Percentiles rank a stretch among this genome's conserved stretches.
Conservation (phyloP, 2,329 filamentous ascomycete species). For the Aspergillus persii region DNA sequence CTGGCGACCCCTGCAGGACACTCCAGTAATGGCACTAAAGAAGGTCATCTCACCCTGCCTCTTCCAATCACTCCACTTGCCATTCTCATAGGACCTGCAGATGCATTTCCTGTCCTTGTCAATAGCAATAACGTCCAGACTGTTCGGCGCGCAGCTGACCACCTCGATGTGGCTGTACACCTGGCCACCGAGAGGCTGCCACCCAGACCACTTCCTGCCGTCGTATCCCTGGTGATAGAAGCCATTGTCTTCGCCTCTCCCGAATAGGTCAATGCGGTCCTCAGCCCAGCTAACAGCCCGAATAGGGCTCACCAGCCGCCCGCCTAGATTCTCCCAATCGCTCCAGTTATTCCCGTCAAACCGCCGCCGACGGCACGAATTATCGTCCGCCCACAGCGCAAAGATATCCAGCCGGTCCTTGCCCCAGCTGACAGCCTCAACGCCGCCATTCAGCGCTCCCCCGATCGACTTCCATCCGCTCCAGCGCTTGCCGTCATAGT, state of each 20-base stretch:
- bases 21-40: background rate
- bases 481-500: background rate
- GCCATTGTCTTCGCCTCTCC: background rate
- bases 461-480: background rate
- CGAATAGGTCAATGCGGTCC: background rate
- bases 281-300: background rate
- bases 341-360: background rate
- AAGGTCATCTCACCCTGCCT: background rate
- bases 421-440: background rate
- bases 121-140: background rate
- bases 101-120: background rate
- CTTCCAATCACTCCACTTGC: background rate
- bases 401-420: background rate
- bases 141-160: background rate
- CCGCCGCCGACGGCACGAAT: background rate
- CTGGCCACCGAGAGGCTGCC: background rate
- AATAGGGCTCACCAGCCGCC: background rate
- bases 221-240: background rate
- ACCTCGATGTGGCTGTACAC: background rate
- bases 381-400: background rate
- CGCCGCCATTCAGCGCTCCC: background rate
- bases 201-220: background rate
- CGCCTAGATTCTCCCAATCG: background rate
- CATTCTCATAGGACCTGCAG: background rate
- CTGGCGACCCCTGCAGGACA: background rate